Base-by-base conservation (phyloP, 345 rosid genomes). In the Rhizophora apiculata region DNA sequence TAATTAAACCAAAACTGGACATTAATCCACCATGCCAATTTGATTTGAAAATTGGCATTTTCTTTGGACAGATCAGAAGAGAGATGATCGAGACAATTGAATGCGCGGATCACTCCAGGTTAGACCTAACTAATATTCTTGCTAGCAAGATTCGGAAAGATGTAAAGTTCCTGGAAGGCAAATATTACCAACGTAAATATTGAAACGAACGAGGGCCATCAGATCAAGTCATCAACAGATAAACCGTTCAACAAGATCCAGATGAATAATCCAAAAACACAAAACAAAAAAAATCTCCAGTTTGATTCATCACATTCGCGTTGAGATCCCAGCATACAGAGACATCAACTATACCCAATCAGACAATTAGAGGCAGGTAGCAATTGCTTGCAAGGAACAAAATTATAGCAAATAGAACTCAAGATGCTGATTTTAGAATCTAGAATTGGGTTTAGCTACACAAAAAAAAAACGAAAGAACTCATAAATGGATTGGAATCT, bases 241-340 rank as follows among this genome's bases (percentile, higher is more conserved):
- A 68, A 67, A 6, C 2, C 4, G 16, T 6, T 2, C 24, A 21
- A 21, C 24, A 5, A 10, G 9, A 27, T 43, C 24, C 9, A 6
- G 37, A 68, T 19, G 11, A 9, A 39, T 46, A 8, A 3, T 8
- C 32, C 21, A 32, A 67, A 51, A 30, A 18, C 22, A 7, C 32
- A 15, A 55, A 24, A 55, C 22, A n/a, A 15, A 36, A 24, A 56
- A 24, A 11, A 11, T 13, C 46, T 11, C 16, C 21, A 15, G 13
- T 61, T 19, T 27, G 63, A 30, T 19, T 63, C 27, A 63, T 53
- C 62, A 62, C 54, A 32, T 36, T 27, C 34, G 34, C 13, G 0
- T 34, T 24, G 51, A 55, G 82, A 69, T 63, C 24, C 24, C 60
- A 34, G 71, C 73, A 64, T 66, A 3, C 74, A 64, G 65, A 22